Evolutionary conservation across 768 basidiomycete species (phyloP), one percentile per base, ranked within the genome.

Genomic region (Lactarius trivialis): DNA sequence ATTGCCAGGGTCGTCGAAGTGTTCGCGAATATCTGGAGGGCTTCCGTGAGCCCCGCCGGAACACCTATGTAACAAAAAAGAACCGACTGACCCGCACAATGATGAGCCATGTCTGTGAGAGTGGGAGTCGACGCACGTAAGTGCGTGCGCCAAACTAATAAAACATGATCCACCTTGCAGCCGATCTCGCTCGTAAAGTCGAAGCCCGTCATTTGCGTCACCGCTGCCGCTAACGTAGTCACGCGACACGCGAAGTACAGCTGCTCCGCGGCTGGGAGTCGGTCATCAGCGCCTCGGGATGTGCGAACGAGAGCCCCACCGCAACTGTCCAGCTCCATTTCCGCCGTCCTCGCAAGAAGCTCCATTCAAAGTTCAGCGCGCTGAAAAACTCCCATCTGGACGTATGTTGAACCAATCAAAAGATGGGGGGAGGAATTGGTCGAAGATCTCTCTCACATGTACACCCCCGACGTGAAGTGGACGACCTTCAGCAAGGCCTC

Each of bases 281-380:
- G 2, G 33, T 9, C 30, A 37, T 30, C 54, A 26, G 21, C 17
- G 39, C 28, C 17, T 7, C 5, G 6, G n/a, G 4, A 15, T 9
- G 12, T 43, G 7, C 19, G 1, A 24, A 17, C 12, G 24, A 32
- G 11, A 50, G 41, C 17, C 59, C 12, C 34, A 56, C 50, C 32
- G 4, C 37, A 53, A 33, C 49, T 2, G 59, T 50, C 64, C 64
- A 61, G 24, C 7, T 39, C 45, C 53, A 55, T 21, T 39, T 36
- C 51, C 52, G 55, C n/a, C 48, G 39, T 37, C 52, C 37, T 37
- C 51, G 56, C 24, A 62, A 15, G 51, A 65, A 48, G 28, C 45
- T 61, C 64, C 64, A 62, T 28, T 65, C 64, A 36, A 48, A 54
- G 43, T 51, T 49, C 43, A 64, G n/a, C 24, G 54, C 33, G 53